phyloP scores from a whole-genome alignment of 2,329 filamentous ascomycete species.

The Verticillium klebahnii region DNA sequence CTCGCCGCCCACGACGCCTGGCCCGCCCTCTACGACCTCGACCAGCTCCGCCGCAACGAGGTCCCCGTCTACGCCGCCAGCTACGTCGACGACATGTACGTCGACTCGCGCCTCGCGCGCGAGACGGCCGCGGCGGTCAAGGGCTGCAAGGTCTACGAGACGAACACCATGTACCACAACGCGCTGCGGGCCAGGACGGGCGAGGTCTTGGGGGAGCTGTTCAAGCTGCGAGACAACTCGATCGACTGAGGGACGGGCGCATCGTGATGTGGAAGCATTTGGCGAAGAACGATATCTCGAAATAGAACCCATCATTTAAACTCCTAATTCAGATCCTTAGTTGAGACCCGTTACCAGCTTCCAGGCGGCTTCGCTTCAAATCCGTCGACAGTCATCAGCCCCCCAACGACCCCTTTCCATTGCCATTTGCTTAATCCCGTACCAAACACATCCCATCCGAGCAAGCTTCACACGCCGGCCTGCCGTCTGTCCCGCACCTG shows the following conservation, averaged over 20 bases:
- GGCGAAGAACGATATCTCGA: neutral
- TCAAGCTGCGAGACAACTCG: constrained; percentile 67
- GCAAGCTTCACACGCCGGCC: too few relatives aligned
- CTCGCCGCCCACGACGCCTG: constrained; percentile 67
- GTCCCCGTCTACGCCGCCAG: constrained; percentile 84
- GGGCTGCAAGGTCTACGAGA: constrained; percentile 75
- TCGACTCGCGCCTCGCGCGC: constrained; percentile 69
- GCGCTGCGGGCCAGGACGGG: constrained; percentile 69
- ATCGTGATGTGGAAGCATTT: neutral
- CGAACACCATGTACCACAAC: constrained; percentile 84
- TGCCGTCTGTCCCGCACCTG: too few relatives aligned
- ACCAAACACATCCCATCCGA: too few relatives aligned
- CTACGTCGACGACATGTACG: constrained; percentile 89
- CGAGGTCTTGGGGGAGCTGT: constrained; percentile 72
- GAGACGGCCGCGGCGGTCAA: constrained; percentile 72
- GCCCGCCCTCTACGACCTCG: constrained; percentile 71
- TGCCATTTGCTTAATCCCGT: too few relatives aligned
- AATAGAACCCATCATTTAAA: neutral
- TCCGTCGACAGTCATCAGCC: too few relatives aligned
- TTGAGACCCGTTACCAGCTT: too few relatives aligned
- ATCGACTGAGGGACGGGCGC: constrained; percentile 39
- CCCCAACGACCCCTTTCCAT: too few relatives aligned
- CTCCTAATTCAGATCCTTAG: neutral
- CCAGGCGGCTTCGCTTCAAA: too few relatives aligned
- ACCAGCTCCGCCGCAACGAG: constrained; percentile 67